phyloP scores from a whole-genome alignment of 768 basidiomycete species.

The Kwoniella shandongensis region DNA sequence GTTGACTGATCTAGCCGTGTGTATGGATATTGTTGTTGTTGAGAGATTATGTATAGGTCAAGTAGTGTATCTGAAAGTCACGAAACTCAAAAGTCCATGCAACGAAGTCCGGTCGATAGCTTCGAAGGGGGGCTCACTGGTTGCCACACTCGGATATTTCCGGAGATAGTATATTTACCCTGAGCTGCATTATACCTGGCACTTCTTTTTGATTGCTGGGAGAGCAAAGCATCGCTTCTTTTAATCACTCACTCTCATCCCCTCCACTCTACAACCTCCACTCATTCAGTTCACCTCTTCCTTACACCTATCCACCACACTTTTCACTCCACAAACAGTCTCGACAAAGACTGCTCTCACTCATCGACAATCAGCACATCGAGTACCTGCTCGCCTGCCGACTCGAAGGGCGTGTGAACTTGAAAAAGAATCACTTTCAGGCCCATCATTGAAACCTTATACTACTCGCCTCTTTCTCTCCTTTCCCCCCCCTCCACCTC shows the following conservation, averaged over 20 bases:
- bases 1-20: not conserved
- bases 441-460: too few relatives aligned
- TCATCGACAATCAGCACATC: too few relatives aligned
- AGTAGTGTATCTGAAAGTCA: not conserved
- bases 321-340: not conserved
- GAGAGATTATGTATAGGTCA: not conserved
- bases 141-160: slow-evolving; percentile 9
- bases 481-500: slow-evolving; percentile 22
- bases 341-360: too few relatives aligned
- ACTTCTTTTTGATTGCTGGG: not conserved
- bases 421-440: too few relatives aligned
- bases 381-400: too few relatives aligned
- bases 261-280: slow-evolving; percentile 15
- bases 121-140: not conserved
- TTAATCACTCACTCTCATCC: not conserved
- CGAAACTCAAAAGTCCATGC: too few relatives aligned
- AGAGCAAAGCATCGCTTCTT: too few relatives aligned
- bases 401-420: too few relatives aligned
- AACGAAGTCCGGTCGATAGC: too few relatives aligned
- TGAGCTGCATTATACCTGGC: not conserved
- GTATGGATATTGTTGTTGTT: not conserved
- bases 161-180: slow-evolving; percentile 4
- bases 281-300: slow-evolving; percentile 8
- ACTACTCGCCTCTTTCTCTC: too few relatives aligned
- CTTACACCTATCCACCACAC: not conserved